Evolutionary conservation across 306 rosid genomes (phyloP).

Genomic region (Cucumis melo): DNA sequence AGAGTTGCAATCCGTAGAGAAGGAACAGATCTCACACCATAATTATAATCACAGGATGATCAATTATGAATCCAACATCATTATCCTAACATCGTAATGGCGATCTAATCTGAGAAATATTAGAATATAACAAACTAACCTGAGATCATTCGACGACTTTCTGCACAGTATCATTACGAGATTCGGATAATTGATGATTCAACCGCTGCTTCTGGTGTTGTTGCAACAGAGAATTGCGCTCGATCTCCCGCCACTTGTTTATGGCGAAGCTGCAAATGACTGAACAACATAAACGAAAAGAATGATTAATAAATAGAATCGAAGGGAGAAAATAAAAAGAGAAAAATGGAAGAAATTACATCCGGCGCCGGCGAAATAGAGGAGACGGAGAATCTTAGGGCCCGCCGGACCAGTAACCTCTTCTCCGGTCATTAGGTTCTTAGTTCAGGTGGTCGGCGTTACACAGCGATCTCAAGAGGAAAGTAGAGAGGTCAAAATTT

Average conservation of each 20-base stretch:
- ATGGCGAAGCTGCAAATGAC: constrained; percentile 6
- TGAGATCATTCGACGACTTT: constrained; percentile 3
- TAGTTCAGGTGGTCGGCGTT: background rate
- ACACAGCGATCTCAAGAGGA: background rate
- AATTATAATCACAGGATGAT: background rate
- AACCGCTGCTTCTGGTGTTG: constrained; percentile 3
- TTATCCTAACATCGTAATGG: background rate
- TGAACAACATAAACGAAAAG: background rate
- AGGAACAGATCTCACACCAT: background rate
- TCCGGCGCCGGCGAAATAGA: constrained; percentile 68
- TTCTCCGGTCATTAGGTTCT: constrained; percentile 53
- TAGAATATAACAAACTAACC: constrained; percentile 1
- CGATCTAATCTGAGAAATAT: background rate
- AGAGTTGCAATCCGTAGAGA: background rate
- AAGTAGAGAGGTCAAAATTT: background rate
- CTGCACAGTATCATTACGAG: background rate
- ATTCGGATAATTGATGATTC: constrained; percentile 8
- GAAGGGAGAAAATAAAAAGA: background rate
- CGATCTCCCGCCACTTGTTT: constrained; percentile 13
- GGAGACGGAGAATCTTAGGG: constrained; percentile 57
- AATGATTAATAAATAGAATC: background rate
- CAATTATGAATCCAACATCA: background rate
- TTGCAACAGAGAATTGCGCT: background rate
- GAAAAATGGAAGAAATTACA: constrained; percentile 22
- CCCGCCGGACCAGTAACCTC: constrained; percentile 72